Evolutionary conservation across 2,329 filamentous ascomycete genomes (phyloP), one percentile per base, ranked within the genome.

Genomic region (Alternaria gansuensis): DNA sequence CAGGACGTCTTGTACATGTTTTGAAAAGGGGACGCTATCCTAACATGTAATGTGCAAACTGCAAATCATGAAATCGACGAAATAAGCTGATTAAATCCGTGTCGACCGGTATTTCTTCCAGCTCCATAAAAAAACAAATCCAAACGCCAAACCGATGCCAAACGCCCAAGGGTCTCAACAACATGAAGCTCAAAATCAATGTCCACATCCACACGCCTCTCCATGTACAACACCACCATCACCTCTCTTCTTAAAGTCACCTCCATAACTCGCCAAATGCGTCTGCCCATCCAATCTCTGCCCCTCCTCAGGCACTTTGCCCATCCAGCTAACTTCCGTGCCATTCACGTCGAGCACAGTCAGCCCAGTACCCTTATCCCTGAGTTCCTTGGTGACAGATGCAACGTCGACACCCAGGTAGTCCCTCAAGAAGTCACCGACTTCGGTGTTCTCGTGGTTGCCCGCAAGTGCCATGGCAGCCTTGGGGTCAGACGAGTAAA

Each of bases 361-460:
- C 48, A 79, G 68, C 6, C 60, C 60, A 10, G 60, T 60, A 23
- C 77, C 77, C 79, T 87, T 88, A 63, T 87, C 79, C 67, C 82
- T 85, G 43, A 99, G 80, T 77, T 95, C 88, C 71, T 87, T 81
- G 0, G 93, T 97, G 54, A 98, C 87, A 31, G 83, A 82, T 1
- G 91, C 85, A 2, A 97, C 86, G 73, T 97, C 89, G 1, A 98
- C 86, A 48, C 86, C 85, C 0, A 99, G 84, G 72, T 95, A 99
- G 8, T 87, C 81, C 7, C 87, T 82, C 57, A 99, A 79, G 76
- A 97, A 99, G 43, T 85, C 82, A 33, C 95, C 95, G 1, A 99
- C 85, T 26, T 98, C 93, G 0, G 89, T 98, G 75, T 99, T 99
- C 82, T 99, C 95, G 54, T 96, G 89, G 76, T 98, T 98, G 7